Base-by-base conservation (phyloP, 2,329 filamentous ascomycete genomes). In the Cladosporium colombiae region DNA sequence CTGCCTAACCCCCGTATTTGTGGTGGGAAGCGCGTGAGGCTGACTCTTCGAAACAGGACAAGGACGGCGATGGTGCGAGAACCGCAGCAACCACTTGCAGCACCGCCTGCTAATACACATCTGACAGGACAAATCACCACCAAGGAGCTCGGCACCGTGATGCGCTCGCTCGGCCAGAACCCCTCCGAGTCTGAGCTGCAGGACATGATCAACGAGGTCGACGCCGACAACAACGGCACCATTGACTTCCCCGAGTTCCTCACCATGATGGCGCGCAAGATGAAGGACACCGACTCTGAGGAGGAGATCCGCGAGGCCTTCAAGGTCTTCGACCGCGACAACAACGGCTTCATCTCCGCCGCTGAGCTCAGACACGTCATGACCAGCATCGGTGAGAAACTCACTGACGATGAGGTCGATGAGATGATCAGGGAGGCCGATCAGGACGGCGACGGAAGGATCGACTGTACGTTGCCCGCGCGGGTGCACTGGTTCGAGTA, bases 211-310 rank as follows among this genome's bases (percentile, higher is more conserved):
- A 87, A 87, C 78, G 87, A 89, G 77, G 86, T 88, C 68, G 87
- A 89, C 71, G 80, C 83, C 70, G 86, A 89, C 79, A 86, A 86
- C 76, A 87, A 86, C 71, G 87, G 86, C 76, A 86, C 85, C 71
- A 88, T 89, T 73, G 86, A 88, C 75, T 88, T 89, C 76, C 83
- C 87, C 66, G 86, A 89, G 74, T 89, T 89, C 79, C 82, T 88
- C 67, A 85, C 84, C 70, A 87, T 89, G 83, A 89, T 89, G 86
- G 85, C 86, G 62, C 83, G 83, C 74, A 85, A 85, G 73, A 86
- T 86, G 78, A 85, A 84, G 78, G 83, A 86, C 72, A 84, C 83
- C 66, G 85, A 88, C 76, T 84, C 84, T 62, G 86, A 88, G 76
- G 82, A 87, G 76, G 87, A 89, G 78, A 87, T 89, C 75, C 82